Conservation (phyloP, 2,329 filamentous ascomycete genomes). For the Colletotrichum cuscutae region DNA sequence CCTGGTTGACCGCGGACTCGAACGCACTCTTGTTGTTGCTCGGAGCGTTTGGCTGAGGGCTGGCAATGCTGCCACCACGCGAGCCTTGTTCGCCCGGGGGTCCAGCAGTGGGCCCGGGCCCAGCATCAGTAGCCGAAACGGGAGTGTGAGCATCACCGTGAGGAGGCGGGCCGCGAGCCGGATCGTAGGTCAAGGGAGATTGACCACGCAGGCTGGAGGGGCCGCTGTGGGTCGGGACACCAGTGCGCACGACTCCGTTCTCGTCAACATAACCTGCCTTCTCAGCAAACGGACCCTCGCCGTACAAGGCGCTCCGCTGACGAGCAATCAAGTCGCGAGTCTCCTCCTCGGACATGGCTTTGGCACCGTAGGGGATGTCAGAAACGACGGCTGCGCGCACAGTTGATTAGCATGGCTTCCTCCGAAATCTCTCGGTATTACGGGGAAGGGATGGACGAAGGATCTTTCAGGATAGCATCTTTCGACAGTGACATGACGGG, state of each 20-base stretch:
- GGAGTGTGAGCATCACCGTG: slow-evolving; percentile 64
- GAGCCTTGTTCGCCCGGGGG: slow-evolving; percentile 66
- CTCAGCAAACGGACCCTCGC: slow-evolving; percentile 77
- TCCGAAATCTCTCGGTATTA: slow-evolving; percentile 30
- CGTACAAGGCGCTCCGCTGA: slow-evolving; percentile 94
- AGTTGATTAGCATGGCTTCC: slow-evolving; percentile 32
- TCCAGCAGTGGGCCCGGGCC: slow-evolving; percentile 55
- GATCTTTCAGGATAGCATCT: slow-evolving; percentile 33
- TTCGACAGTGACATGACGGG: slow-evolving; percentile 36
- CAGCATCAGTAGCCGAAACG: slow-evolving; percentile 50
- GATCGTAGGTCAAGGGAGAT: slow-evolving; percentile 82
- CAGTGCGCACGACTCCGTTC: slow-evolving; percentile 68
- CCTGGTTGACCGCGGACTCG: slow-evolving; percentile 73
- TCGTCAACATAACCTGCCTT: slow-evolving; percentile 76
- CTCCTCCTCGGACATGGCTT: slow-evolving; percentile 94
- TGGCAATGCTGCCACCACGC: slow-evolving; percentile 86
- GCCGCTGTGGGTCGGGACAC: slow-evolving; percentile 73
- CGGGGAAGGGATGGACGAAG: slow-evolving; percentile 29
- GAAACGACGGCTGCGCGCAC: slow-evolving; percentile 34
- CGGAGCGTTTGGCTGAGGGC: slow-evolving; percentile 76
- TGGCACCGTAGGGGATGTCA: slow-evolving; percentile 59
- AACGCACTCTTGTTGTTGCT: slow-evolving; percentile 66
- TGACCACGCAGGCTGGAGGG: slow-evolving; percentile 75
- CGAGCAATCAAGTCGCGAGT: slow-evolving; percentile 95
- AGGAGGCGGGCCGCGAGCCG: slow-evolving; percentile 48